Base-by-base conservation (phyloP, 257 asterid genomes). In the Buddleja alternifolia region DNA sequence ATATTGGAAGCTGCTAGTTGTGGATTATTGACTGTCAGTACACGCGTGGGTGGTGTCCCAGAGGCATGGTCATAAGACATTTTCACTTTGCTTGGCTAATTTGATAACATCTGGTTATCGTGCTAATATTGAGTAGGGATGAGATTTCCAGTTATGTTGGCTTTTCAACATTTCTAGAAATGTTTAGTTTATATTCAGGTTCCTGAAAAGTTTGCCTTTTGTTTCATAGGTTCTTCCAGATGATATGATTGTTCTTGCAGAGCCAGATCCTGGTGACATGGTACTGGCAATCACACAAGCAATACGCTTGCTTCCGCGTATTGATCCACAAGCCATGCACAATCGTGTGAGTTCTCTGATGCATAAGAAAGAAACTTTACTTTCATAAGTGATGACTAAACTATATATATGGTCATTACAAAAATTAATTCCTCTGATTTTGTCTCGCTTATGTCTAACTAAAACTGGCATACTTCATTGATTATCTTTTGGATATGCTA, bases 21-120 rank as follows among this genome's bases (percentile, higher is more conserved):
- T 76, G 99, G 99, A 76, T 75, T 94, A 79, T 71, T 94, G 84
- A 91, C 99, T 58, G 99, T 94, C 88, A 91, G 97, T 71, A 94
- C 99, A 72, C 93, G 95, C 29, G 99, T 94, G 23, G 97, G 99
- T 74, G 99, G 99, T 65, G 99, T 94, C 77, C 99, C 97, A 52
- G 97, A 94, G 97, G 99, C 78, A 94, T 64, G 95, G 63, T 69
- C 73, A 74, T 73, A 48, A 41, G 17, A 45, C 60, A 21, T 29
- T 63, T 66, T 78, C 53, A 46, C 59, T 74, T 67, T 67, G 11
- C 62, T 81, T 74, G 59, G 51, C 69, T 72, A 59, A 44, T 79
- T 74, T 47, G 37, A 69, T 69, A 29, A 67, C 25, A 36, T 66
- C 61, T 67, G 23, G 67, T 66, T 45, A 44, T 70, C 60, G 3